A percentile compares a stretch with the other conserved stretches of the same genome.
phyloP scores from a whole-genome alignment of 2,329 filamentous ascomycete genomes.

The Penicillium sp. region DNA sequence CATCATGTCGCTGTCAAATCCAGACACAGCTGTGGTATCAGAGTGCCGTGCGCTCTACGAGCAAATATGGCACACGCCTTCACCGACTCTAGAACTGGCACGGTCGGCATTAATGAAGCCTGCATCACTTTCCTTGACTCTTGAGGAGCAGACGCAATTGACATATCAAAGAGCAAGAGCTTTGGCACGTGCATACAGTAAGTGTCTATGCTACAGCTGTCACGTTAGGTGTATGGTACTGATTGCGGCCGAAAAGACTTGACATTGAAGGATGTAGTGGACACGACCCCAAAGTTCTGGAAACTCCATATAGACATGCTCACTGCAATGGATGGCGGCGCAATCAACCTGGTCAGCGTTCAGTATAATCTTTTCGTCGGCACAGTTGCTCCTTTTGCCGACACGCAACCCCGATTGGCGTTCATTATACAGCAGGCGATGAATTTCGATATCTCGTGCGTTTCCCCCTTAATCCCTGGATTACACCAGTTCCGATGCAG shows the following conservation, averaged over 20 bases:
- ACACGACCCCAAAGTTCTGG: constrained; percentile 3
- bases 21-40: not conserved
- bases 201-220: not conserved
- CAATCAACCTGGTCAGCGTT: constrained; percentile 3
- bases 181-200: not conserved
- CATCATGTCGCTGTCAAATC: not conserved
- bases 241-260: not conserved
- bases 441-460: not conserved
- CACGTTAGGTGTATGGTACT: not conserved
- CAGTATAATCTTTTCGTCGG: constrained; percentile 5
- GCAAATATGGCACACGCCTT: not conserved
- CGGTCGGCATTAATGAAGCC: not conserved
- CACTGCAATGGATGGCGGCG: constrained; percentile 2
- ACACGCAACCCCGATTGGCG: not conserved
- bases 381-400: constrained; percentile 2
- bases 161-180: not conserved
- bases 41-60: not conserved
- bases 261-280: constrained; percentile 4
- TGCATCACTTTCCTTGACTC: not conserved
- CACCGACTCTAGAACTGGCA: not conserved
- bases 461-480: not conserved
- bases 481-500: not conserved
- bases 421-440: not conserved
- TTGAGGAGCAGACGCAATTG: not conserved
- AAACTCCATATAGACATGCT: constrained; percentile 6